Evolutionary conservation across 441 rosid genomes (phyloP).

Genomic region (Gossypium gossypioides): DNA sequence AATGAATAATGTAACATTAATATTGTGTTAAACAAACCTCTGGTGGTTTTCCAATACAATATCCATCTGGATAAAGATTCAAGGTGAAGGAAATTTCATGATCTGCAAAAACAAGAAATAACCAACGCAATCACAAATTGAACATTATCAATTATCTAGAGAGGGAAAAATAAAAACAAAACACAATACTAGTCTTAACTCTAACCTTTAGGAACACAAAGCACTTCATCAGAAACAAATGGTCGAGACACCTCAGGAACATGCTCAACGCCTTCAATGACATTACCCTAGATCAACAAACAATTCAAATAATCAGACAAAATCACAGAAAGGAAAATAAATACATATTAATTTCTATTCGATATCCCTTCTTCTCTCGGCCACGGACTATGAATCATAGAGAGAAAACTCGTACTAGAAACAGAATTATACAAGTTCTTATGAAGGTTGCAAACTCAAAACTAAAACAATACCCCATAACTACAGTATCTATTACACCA

Average conservation of each 20-base stretch:
- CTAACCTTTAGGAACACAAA: constrained; percentile 27
- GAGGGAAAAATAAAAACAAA: background rate
- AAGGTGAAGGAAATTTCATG: constrained; percentile 68
- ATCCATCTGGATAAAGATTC: constrained; percentile 72
- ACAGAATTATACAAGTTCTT: background rate
- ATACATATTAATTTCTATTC: background rate
- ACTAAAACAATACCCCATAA: background rate
- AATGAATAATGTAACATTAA: background rate
- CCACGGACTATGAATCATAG: background rate
- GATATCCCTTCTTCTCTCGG: background rate
- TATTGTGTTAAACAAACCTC: constrained; percentile 46
- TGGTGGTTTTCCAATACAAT: constrained; percentile 57
- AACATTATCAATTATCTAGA: constrained; percentile 6
- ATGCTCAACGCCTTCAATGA: constrained; percentile 23
- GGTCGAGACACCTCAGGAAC: constrained; percentile 24
- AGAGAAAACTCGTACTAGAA: background rate
- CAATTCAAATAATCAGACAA: constrained; percentile 11
- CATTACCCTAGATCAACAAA: constrained; percentile 35
- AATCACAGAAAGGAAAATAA: background rate
- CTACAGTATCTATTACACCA: background rate
- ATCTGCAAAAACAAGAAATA: constrained; percentile 32
- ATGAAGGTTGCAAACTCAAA: background rate
- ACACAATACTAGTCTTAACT: constrained; percentile 4
- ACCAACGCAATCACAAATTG: constrained; percentile 1
- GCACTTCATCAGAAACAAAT: constrained; percentile 25